Evolutionary conservation across 495 filamentous ascomycete genomes (phyloP).

Genomic region (Cryomyces minteri): DNA sequence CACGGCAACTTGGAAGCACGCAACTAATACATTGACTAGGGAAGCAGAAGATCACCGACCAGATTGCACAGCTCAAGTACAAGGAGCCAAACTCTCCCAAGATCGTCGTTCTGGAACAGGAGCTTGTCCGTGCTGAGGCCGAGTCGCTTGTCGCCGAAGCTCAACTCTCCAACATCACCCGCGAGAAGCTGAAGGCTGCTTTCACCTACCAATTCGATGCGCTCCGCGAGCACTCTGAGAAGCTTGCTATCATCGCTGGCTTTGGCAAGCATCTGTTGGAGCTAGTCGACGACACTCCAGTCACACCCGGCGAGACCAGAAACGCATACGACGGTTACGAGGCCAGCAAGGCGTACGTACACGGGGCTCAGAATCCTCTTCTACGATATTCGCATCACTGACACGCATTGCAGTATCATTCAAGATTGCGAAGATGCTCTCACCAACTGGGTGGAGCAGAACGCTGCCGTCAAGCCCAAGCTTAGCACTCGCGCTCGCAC

Average conservation of each 20-base stretch:
- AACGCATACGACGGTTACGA: slow-evolving; percentile 96
- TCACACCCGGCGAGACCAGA: slow-evolving; percentile 93
- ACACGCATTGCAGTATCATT: slow-evolving; percentile 45
- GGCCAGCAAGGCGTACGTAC: slow-evolving; percentile 62
- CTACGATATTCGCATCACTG: too few relatives aligned
- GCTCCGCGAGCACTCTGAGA: slow-evolving; percentile 93
- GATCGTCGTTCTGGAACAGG: slow-evolving; percentile 94
- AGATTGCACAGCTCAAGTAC: slow-evolving; percentile 98
- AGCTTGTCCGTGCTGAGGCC: slow-evolving; percentile 94
- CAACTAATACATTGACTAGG: slow-evolving; percentile 26
- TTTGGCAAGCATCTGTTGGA: slow-evolving; percentile 95
- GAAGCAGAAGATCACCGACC: slow-evolving; percentile 98
- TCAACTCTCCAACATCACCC: slow-evolving; percentile 96
- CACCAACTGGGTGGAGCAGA: slow-evolving; percentile 87
- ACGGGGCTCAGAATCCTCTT: too few relatives aligned
- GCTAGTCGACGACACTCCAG: slow-evolving; percentile 87
- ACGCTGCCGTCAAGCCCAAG: slow-evolving; percentile 69
- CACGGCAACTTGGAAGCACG: slow-evolving; percentile 4
- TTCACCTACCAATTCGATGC: slow-evolving; percentile 98
- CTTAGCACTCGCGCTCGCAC: slow-evolving; percentile 72
- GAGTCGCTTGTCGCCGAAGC: slow-evolving; percentile 96
- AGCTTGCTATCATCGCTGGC: slow-evolving; percentile 91
- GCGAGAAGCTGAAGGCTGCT: slow-evolving; percentile 95
- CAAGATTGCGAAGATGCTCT: slow-evolving; percentile 96
- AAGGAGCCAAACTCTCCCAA: slow-evolving; percentile 96